These are phyloP conservation scores for Chaetomiaceae sp. DNA, from an alignment of 2,329 filamentous ascomycete species.

Conservation along the genomic window DNA sequence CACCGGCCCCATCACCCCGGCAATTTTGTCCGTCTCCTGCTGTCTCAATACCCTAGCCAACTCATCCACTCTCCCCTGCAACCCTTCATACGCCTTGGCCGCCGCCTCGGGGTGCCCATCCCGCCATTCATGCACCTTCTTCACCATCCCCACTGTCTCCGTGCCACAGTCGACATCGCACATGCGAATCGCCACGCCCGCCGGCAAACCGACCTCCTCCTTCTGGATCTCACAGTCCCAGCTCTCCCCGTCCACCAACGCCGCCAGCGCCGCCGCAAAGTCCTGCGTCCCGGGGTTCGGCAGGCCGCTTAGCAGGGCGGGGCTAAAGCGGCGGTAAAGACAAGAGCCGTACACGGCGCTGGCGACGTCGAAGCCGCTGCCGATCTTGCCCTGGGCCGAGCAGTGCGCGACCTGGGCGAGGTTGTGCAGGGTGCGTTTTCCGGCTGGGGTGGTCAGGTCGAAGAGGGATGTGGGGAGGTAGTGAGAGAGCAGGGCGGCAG, in stretches of 20 bases:
- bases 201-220: constrained; percentile 61
- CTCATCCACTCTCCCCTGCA: constrained; percentile 71
- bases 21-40: constrained; percentile 41
- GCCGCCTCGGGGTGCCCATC: constrained; percentile 60
- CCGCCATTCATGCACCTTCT: constrained; percentile 81
- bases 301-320: constrained; percentile 62
- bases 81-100: constrained; percentile 64
- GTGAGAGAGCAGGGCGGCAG: constrained; percentile 69
- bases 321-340: constrained; percentile 88
- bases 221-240: constrained; percentile 82
- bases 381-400: constrained; percentile 93
- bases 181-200: constrained; percentile 76
- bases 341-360: constrained; percentile 90
- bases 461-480: constrained; percentile 60
- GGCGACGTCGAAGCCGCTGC: constrained; percentile 92
- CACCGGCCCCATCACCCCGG: constrained; percentile 45
- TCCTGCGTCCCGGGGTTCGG: constrained; percentile 61
- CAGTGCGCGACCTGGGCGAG: constrained; percentile 91
- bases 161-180: constrained; percentile 95
- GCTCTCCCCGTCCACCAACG: constrained; percentile 60
- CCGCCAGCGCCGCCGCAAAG: constrained; percentile 63
- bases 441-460: constrained; percentile 50
- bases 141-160: constrained; percentile 93
- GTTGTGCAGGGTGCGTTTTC: constrained; percentile 72
- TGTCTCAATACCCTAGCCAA: constrained; percentile 62